Percentiles rank a stretch among this genome's conserved stretches.
Conservation (phyloP, 306 rosid species). For the Castanea sativa region DNA sequence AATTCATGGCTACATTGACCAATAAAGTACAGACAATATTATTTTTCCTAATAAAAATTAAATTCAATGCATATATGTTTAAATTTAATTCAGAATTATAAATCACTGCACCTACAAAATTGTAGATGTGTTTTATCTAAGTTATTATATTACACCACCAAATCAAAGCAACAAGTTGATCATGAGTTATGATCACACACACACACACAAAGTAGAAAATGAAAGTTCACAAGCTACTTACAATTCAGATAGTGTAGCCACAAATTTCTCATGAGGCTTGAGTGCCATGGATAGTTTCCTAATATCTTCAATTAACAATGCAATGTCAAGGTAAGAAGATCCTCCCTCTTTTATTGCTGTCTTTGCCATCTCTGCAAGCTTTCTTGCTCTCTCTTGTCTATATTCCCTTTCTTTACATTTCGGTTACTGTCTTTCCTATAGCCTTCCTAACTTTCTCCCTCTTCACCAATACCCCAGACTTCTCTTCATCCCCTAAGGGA, state of each 20-base stretch:
- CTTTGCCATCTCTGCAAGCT: constrained; percentile 28
- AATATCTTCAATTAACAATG: constrained; percentile 19
- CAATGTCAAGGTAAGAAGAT: constrained; percentile 24
- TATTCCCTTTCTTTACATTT: constrained; percentile 17
- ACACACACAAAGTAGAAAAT: no score
- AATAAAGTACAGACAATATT: no score
- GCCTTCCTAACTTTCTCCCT: constrained; percentile 16
- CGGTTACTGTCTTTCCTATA: constrained; percentile 6
- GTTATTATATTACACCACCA: no score
- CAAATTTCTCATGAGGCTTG: neutral
- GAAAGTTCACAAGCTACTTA: neutral
- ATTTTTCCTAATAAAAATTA: no score
- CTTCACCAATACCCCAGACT: constrained; percentile 14
- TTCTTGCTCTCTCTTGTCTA: constrained; percentile 27
- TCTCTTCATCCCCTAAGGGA: neutral
- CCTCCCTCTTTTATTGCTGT: constrained; percentile 28
- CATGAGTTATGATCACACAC: no score
- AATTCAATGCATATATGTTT: no score
- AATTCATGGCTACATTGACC: no score
- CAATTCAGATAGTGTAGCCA: neutral
- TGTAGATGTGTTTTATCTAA: no score
- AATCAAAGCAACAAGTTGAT: no score
- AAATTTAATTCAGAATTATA: no score
- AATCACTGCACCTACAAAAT: no score
- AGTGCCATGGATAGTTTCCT: neutral